Base-by-base conservation (phyloP, 148 eudicot genomes). In the Hydrangea macrophylla region DNA sequence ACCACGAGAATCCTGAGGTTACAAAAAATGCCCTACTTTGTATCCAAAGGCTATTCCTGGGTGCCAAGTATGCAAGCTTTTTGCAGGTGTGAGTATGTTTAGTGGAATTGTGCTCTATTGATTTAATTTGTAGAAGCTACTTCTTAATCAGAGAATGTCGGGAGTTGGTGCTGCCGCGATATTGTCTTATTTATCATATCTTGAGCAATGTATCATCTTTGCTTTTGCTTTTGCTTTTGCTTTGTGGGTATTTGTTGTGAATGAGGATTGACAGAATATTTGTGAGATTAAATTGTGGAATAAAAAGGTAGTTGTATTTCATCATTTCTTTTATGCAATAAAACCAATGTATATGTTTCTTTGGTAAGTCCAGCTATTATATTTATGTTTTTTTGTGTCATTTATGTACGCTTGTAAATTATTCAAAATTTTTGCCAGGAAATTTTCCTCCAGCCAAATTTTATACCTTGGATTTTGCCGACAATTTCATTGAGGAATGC, bases 1-100 rank as follows among this genome's bases (percentile, higher is more conserved):
- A 85, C 80, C 96, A 95, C 60, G 97, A 89, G 77, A 89, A 87
- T 36, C 72, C 90, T 0, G 99, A 95, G 86, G 99, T 95, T 30
- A 95, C 97, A 9, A 95, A 91, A 76, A 91, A 89, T 56, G 91
- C 99, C 23, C 59, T 94, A 58, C 90, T 94, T 26, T 94, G 99
- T 85, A 86, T 86, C 75, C 97, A 94, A 70, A 94, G 99, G 96
- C 99, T 94, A 53, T 94, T 91, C 76, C 84, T 94, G 56, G 99
- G 99, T 51, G 92, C 97, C 88, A 94, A 91, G 73, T 94, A 94
- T 66, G 96, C 99, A 24, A 91, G 99, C 85, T 95, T 91, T 79
- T 86, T 95, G 83, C 99, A 95, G 78, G 90, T 72, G 72, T 95
- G 77, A 84, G 22, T 61, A 39, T 28, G 2, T 30, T 55, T 64